Base-by-base conservation (phyloP, 257 asterid species). In the Mentha longifolia region DNA sequence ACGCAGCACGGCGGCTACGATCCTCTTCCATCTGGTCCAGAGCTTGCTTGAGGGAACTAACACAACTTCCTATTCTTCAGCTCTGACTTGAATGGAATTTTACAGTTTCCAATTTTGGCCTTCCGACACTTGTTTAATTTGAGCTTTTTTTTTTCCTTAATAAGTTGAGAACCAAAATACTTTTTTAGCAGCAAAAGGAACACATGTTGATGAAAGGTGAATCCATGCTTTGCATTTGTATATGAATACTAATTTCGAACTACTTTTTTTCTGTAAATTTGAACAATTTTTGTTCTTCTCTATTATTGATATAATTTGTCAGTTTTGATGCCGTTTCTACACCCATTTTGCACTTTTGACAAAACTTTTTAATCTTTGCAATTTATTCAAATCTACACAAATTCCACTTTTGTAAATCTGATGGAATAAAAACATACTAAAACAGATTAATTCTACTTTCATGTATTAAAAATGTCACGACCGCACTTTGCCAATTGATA, bases 1-100 rank as follows among this genome's bases (percentile, higher is more conserved):
- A 82, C 74, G 68, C 95, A 81, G 16, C 99, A 89, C 57, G 87
- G 83, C 45, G 99, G 92, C 10, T 95, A 92, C 68, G 94, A 78
- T 28, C 80, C 1, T 39, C 82, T 95, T 74, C 80, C 95, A 4
- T 77, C 76, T 63, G 95, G 94, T 22, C 97, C 86, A 13, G 89
- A 84, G 0, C 71, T 52, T 11, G 85, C 79, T 9, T 84, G 50
- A 74, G 25, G 14, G 25, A 33, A 39, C 1, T 1, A 41, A 3
- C 13, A n/a, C 49, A 1, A 22, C 25, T 22, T 22, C 25, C 1
- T 22, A 22, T 22, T 22, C 62, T 22, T 22, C 62, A 25, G 15
- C 45, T 57, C 46, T 8, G 19, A 61, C 54, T 49, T 71, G 33
- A 20, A 14, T 61, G 64, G 14, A 17, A 11, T 25, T 73, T 64